phyloP scores from a whole-genome alignment of 2,329 filamentous ascomycete genomes.

The Whalleya microplaca region DNA sequence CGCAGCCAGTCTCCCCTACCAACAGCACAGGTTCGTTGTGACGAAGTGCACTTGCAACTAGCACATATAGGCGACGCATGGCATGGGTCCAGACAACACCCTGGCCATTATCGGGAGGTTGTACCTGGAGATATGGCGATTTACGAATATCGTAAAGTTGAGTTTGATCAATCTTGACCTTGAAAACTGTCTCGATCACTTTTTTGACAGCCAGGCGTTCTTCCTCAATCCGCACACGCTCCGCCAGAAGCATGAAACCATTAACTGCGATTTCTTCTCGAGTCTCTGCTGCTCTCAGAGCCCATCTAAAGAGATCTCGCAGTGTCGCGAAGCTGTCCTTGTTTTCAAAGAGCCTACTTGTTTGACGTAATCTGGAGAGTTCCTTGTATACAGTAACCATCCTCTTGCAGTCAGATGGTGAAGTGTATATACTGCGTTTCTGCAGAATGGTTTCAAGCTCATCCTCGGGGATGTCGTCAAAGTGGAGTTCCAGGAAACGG shows the following conservation, averaged over 20 bases:
- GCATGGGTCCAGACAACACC: constrained; percentile 92
- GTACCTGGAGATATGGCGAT: constrained; percentile 58
- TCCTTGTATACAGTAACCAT: constrained; percentile 96
- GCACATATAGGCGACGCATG: constrained; percentile 87
- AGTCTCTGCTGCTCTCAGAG: constrained; percentile 79
- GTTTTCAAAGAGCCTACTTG: constrained; percentile 90
- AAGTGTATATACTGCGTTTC: constrained; percentile 81
- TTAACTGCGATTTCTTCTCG: constrained; percentile 88
- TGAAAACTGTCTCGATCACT: constrained; percentile 90
- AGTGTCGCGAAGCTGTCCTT: constrained; percentile 97
- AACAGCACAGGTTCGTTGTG: constrained; percentile 94
- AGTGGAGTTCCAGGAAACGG: constrained; percentile 94
- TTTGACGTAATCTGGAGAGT: constrained; percentile 85
- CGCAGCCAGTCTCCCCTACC: constrained; percentile 95
- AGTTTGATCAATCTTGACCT: constrained; percentile 76
- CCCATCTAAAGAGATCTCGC: constrained; percentile 95
- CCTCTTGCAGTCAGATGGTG: constrained; percentile 85
- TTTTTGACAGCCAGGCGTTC: constrained; percentile 83
- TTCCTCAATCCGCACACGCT: constrained; percentile 89
- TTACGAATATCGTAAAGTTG: constrained; percentile 69
- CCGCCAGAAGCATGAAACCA: constrained; percentile 94
- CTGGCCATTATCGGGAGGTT: constrained; percentile 54
- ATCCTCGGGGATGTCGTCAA: constrained; percentile 95
- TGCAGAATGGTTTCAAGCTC: constrained; percentile 92
- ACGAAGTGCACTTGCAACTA: constrained; percentile 83